Conservation (phyloP, 129 eudicot species). For the Escallonia herrerae region DNA sequence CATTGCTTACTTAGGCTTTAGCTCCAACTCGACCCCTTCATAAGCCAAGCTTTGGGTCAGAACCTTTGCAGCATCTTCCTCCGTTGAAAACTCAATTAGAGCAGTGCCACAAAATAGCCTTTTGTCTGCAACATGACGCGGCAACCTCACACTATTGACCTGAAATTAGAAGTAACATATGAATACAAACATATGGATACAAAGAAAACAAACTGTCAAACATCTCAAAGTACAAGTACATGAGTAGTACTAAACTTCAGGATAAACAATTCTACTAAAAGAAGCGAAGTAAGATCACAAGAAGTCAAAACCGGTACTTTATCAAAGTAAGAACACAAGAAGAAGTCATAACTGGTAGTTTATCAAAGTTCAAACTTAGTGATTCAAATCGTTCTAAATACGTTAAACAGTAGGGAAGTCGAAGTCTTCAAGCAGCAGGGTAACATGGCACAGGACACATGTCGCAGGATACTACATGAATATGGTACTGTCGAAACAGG, state of each 20-base stretch:
- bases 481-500: not conserved
- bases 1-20: constrained; percentile 69
- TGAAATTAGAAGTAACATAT: constrained; percentile 14
- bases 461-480: too few species aligned
- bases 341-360: too few species aligned
- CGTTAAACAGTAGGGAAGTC: too few species aligned
- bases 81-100: constrained; percentile 74
- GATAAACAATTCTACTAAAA: not conserved
- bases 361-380: too few species aligned
- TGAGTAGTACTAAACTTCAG: too few species aligned
- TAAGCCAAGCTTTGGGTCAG: constrained; percentile 57
- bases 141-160: constrained; percentile 95
- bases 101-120: constrained; percentile 80
- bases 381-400: too few species aligned
- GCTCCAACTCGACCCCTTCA: constrained; percentile 67
- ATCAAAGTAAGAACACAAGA: too few species aligned
- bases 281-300: not conserved
- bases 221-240: not conserved
- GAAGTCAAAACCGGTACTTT: too few species aligned
- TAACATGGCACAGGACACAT: too few species aligned
- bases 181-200: not conserved
- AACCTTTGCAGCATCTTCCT: constrained; percentile 69
- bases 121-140: constrained; percentile 73
- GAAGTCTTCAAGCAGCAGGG: too few species aligned
- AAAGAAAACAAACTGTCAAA: not conserved